Base-by-base conservation (phyloP, 257 asterid genomes). In the Solanum virginianum region DNA sequence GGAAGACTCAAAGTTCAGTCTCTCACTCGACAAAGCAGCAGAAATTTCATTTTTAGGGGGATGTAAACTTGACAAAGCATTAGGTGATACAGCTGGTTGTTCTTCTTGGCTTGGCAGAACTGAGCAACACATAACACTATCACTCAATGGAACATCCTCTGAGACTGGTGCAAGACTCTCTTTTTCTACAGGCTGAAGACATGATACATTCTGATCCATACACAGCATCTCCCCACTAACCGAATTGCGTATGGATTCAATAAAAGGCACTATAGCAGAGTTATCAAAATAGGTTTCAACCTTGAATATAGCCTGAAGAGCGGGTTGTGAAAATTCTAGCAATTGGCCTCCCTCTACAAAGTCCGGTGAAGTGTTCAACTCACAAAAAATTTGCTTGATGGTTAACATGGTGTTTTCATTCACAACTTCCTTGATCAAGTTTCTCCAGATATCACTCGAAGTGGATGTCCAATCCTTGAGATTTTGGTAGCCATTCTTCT, bases 391-490 rank as follows among this genome's bases (percentile, higher is more conserved):
- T 32, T 89, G 89, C 81, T 88, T 70, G 51, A 86, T 10, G 41
- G 86, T 81, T 22, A 87, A 70, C 91, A 79, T 91, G 18, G 89
- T 39, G 86, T 93, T 90, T 68, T 92, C 94, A 16, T 8, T 32
- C 39, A 89, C 72, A 88, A 93, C 97, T 87, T 83, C 86, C 32
- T 18, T 24, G 57, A 91, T 75, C 84, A 92, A 45, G 39, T 90
- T 90, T 82, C 88, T 89, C 97, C 97, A 93, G 66, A 80, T 66
- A 65, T 80, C 69, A 74, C 63, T 26, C 15, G 70, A 79, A 29
- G 86, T 84, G 74, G 86, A 83, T 60, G 92, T 91, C 98, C 98
- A 94, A 56, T 91, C 96, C 87, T 87, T 57, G 29, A 92, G 90
- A 51, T 83, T 87, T 47, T 74, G 63, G 82, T 89, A 92, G 7